phyloP scores from a whole-genome alignment of 2,329 filamentous ascomycete genomes.

The Trichoderma guizhouense region DNA sequence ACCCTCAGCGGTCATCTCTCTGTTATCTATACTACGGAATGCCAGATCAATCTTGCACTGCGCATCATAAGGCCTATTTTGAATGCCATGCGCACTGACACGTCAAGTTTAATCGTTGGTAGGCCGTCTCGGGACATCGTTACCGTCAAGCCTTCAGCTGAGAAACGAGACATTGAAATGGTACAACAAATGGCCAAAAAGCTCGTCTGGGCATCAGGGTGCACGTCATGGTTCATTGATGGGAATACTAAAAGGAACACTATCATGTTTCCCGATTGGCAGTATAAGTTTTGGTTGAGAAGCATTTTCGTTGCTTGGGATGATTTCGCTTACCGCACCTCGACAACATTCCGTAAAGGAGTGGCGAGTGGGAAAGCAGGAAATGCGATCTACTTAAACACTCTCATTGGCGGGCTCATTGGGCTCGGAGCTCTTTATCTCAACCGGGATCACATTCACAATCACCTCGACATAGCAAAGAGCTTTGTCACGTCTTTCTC shows the following conservation, averaged over 20 bases:
- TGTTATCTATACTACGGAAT: conserved; percentile 50
- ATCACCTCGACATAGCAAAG: not conserved
- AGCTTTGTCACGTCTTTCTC: not conserved
- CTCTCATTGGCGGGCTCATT: not conserved
- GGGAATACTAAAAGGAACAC: conserved; percentile 45
- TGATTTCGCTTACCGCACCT: conserved; percentile 31
- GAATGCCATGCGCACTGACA: conserved; percentile 22
- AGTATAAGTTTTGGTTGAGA: conserved; percentile 46
- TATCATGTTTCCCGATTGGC: conserved; percentile 52
- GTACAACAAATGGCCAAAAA: conserved; percentile 41
- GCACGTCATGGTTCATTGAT: conserved; percentile 51
- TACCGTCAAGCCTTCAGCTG: conserved; percentile 30
- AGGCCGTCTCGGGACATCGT: conserved; percentile 26
- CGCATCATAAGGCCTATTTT: conserved; percentile 37
- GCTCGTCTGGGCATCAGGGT: conserved; percentile 49
- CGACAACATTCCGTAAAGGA: not conserved
- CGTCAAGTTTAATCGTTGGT: conserved; percentile 4
- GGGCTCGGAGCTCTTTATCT: not conserved
- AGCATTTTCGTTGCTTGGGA: conserved; percentile 42
- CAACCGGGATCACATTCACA: not conserved
- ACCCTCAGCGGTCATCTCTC: conserved; percentile 46
- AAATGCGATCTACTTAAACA: not conserved
- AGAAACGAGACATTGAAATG: conserved; percentile 27
- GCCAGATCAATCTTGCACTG: conserved; percentile 46
- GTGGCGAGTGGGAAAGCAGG: too few species aligned